Base-by-base conservation (phyloP, 169 alveolate species). In the Cryptosporidium andersoni region DNA sequence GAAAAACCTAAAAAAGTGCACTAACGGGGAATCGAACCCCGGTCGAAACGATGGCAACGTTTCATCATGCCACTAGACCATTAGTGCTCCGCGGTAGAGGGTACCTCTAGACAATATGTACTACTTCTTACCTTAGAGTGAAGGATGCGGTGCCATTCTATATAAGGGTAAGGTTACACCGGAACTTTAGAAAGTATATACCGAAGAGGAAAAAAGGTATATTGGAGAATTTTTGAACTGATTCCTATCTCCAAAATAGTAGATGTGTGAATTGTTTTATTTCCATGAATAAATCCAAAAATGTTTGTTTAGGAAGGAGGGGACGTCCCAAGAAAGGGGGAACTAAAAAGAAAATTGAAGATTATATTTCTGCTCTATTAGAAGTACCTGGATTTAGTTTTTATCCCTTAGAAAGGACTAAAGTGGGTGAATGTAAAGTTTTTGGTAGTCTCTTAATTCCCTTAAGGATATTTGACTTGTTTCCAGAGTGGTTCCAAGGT, bases 1-100 rank as follows among this genome's bases (percentile, higher is more conserved):
- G 40, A 52, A 0, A 0, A 0, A 39, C 1, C 6, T 1, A 7
- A 62, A 91, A 88, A 88, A 74, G 66, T 91, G 94, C 94, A 89
- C 88, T 91, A 88, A 74, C 95, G 94, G 95, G 95, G 95, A 91
- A 88, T 91, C 92, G 95, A 91, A 91, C 95, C 95, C 95, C 93
- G 95, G 95, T 90, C 95, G 91, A 66, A 80, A 81, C 94, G 92
- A 91, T 91, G 94, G 94, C 93, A 91, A 91, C 92, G 94, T 85
- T 81, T 67, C 91, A 91, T 91, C 89, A 81, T 91, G 90, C 94
- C 94, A 88, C 93, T 91, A 90, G 88, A 91, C 94, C 92, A 91
- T 81, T 88, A 89, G 88, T 89, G 94, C 94, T n/a, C n/a, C n/a
- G n/a, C n/a, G n/a, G n/a, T n/a, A n/a, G n/a, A n/a, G n/a, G n/a